Evolutionary conservation across 2,329 filamentous ascomycete genomes (phyloP).

Genomic region (Pseudogymnoascus sp.): DNA sequence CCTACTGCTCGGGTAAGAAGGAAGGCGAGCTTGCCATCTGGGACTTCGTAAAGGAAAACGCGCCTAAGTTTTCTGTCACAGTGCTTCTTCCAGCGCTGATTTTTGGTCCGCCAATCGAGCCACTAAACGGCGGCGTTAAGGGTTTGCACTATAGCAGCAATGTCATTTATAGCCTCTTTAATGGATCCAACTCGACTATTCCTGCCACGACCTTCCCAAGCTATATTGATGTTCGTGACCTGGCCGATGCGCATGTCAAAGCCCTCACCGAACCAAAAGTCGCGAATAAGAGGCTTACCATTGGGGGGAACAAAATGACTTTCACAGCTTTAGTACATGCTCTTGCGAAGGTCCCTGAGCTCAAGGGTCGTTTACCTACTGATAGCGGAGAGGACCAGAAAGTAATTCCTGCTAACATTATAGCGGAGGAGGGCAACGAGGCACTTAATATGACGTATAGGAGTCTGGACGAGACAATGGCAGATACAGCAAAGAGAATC

Average conservation of each 20-base stretch:
- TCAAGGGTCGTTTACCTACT: conserved; percentile 22
- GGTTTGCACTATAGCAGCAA: conserved; percentile 23
- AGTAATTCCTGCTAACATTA: conserved; percentile 12
- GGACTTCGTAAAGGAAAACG: conserved; percentile 22
- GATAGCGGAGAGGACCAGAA: conserved; percentile 21
- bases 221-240: conserved; percentile 25
- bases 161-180: conserved; percentile 24
- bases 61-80: conserved; percentile 20
- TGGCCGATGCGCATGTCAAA: conserved; percentile 24
- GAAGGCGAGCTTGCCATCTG: conserved; percentile 26
- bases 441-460: conserved; percentile 13
- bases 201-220: conserved; percentile 20
- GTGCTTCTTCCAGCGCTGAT: conserved; percentile 24
- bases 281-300: conserved; percentile 19
- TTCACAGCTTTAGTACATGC: conserved; percentile 19
- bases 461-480: conserved; percentile 17
- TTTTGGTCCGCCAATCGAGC: conserved; percentile 26
- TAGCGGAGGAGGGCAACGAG: conserved; percentile 15
- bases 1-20: conserved; percentile 25
- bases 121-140: conserved; percentile 18
- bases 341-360: conserved; percentile 21
- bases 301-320: conserved; percentile 12
- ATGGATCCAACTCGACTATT: conserved; percentile 21
- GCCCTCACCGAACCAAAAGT: conserved; percentile 20
- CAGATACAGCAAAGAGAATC: conserved; percentile 16